Conservation (phyloP, 768 basidiomycete species). For the Suillus bovinus region DNA sequence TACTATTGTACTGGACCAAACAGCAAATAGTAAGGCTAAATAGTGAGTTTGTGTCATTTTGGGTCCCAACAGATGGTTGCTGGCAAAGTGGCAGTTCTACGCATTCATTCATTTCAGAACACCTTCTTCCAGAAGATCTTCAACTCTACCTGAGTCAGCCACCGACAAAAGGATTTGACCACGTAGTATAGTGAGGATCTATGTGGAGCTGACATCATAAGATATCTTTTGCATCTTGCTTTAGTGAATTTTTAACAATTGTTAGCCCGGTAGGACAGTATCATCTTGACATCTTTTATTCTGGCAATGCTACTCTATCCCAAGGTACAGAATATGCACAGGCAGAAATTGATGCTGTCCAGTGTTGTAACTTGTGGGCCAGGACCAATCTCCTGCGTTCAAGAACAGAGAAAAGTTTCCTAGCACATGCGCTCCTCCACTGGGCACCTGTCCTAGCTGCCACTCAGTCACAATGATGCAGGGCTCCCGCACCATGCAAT, state of each 20-base stretch:
- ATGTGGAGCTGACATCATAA: conserved; percentile 27
- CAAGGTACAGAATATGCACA: conserved; percentile 25
- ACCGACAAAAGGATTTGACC: conserved; percentile 11
- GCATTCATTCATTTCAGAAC: conserved; percentile 1
- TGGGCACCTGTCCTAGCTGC: conserved; percentile 15
- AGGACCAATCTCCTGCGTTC: conserved; percentile 21
- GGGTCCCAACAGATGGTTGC: no score
- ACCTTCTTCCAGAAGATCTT: conserved; percentile 2
- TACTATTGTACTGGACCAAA: no score
- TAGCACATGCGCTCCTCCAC: conserved; percentile 27
- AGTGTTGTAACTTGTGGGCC: no score
- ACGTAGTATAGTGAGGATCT: conserved; percentile 17
- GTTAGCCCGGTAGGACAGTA: not conserved
- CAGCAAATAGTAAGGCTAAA: no score
- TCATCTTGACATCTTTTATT: conserved; percentile 9
- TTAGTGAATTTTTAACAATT: not conserved
- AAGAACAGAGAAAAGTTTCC: conserved; percentile 25
- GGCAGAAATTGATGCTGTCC: conserved; percentile 27
- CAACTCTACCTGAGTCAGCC: not conserved
- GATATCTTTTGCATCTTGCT: not conserved
- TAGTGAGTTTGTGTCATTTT: no score
- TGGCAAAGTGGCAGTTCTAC: not conserved
- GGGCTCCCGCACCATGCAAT: not conserved
- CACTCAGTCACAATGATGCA: not conserved
- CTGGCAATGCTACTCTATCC: conserved; percentile 33